Base-by-base conservation (phyloP, 1,284 basidiomycete species). In the Mycosarcoma maydis region DNA sequence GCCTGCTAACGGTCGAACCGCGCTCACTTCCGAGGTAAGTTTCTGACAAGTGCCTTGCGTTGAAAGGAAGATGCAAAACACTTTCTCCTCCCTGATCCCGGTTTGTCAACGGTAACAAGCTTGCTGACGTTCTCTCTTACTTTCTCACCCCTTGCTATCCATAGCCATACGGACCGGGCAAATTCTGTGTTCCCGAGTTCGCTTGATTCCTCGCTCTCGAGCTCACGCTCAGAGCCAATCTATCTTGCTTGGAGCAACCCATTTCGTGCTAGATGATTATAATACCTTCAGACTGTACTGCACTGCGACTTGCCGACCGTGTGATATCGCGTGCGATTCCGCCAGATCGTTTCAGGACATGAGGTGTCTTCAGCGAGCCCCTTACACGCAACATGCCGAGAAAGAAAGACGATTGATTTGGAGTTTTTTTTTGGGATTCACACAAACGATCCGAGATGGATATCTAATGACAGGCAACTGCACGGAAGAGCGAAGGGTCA, bases 131-230 rank as follows among this genome's bases (percentile, higher is more conserved):
- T 14, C 19, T 8, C 29, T 34, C 16, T 14, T 40, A 30, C 17
- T 22, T 26, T 20, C 19, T n/a, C 16, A 32, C 37, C 11, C 32
- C 42, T 29, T 20, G 10, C 9, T 40, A 19, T 7, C 36, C n/a
- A 48, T 71, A 95, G 92, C 94, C 94, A 29, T 94, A 94, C 79
- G 94, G 94, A 60, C 94, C 94, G 41, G 94, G 94, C 76, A 89
- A 94, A 82, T 88, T 88, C 82, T 96, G 94, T 83, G 84, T 85
- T 74, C 89, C 90, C 42, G 94, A 98, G 80, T 97, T 97, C 83
- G 86, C 87, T 26, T 77, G 60, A 51, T 36, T 2, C 20, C 23
- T 9, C 16, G 16, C n/a, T 20, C 17, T 45, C 14, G n/a, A 32
- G 19, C 9, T 40, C 36, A 7, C 24, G 27, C 5, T n/a, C 19